Base-by-base conservation (phyloP, 2,329 filamentous ascomycete species). In the Clarireedia hainanense region DNA sequence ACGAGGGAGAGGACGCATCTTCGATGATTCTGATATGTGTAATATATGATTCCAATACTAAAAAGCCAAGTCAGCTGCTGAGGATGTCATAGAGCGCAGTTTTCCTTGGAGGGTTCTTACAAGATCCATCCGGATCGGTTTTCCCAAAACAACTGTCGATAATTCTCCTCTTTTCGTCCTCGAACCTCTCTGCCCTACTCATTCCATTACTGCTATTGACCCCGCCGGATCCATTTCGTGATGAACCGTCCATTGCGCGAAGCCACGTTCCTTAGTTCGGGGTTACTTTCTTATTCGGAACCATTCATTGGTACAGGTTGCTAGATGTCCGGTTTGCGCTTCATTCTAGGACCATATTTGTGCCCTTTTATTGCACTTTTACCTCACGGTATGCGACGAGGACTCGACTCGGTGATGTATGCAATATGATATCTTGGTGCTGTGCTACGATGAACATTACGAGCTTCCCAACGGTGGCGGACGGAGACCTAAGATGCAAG, bases 151-250 rank as follows among this genome's bases (percentile, higher is more conserved):
- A 96, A 73, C 89, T 96, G 61, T 95, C 88, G 62, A 95, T 86
- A 67, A 99, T 96, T 70, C 94, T 84, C 70, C 83, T 81, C 78
- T 96, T 96, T 78, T 99, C 94, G 69, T 97, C 91, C 72, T 99
- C 94, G 71, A 97, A 99, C 66, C 84, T 83, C 75, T 96, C 90
- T 55, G 92, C 92, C 40, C 67, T 61, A 27, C 55, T 66, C 65
- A 67, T 63, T 42, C 58, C 62, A 63, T 58, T 62, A 52, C 52
- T 63, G 23, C 58, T 61, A 61, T 60, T 65, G 63, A 63, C 61
- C 66, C 63, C 66, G 61, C 65, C 62, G 62, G 67, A 55, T 63
- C 67, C 66, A 64, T 65, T 67, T 58, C 61, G 60, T 56, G 60
- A 58, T 61, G 66, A 61, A 60, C 63, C 63, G 57, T 69, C 68